These are phyloP conservation scores for Polygonum maritimum DNA, from an alignment of 148 eudicot genomes.

Conservation along the genomic window DNA sequence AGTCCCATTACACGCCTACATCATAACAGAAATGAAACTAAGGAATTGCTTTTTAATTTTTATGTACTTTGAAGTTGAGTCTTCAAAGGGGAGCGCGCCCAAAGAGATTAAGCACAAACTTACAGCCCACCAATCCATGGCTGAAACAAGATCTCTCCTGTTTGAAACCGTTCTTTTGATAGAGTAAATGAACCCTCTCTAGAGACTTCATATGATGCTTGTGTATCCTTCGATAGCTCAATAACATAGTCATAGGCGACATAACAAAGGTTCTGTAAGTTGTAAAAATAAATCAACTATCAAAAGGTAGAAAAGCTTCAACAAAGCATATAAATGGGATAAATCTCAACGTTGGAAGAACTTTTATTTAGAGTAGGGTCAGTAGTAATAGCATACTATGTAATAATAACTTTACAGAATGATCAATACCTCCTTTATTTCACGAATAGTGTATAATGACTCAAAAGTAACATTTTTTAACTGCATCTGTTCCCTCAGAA, in stretches of 20 bases:
- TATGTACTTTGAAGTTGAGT: neutral
- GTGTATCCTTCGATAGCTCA: slow-evolving; percentile 61
- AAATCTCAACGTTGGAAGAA: too few species aligned
- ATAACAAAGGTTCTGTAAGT: slow-evolving; percentile 74
- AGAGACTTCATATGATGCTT: slow-evolving; percentile 49
- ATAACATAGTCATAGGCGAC: slow-evolving; percentile 84
- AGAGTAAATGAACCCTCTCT: slow-evolving; percentile 58
- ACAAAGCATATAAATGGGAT: neutral
- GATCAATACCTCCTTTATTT: slow-evolving; percentile 66
- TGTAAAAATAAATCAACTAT: neutral
- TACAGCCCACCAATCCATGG: slow-evolving; percentile 87
- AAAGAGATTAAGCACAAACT: slow-evolving; percentile 10
- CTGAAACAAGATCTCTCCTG: slow-evolving; percentile 85
- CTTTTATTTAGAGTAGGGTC: too few species aligned
- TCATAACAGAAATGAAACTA: neutral
- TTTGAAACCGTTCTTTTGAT: slow-evolving; percentile 78
- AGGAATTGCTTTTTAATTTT: neutral
- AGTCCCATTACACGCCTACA: slow-evolving; percentile 73
- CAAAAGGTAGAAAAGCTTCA: neutral
- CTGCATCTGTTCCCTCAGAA: slow-evolving; percentile 72
- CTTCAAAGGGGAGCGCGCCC: neutral
- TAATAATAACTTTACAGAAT: neutral
- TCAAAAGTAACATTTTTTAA: slow-evolving; percentile 57
- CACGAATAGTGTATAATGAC: slow-evolving; percentile 78
- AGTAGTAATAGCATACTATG: neutral